Evolutionary conservation across 805 yeast species (phyloP).

Genomic region (Ogataea ramenticola): DNA sequence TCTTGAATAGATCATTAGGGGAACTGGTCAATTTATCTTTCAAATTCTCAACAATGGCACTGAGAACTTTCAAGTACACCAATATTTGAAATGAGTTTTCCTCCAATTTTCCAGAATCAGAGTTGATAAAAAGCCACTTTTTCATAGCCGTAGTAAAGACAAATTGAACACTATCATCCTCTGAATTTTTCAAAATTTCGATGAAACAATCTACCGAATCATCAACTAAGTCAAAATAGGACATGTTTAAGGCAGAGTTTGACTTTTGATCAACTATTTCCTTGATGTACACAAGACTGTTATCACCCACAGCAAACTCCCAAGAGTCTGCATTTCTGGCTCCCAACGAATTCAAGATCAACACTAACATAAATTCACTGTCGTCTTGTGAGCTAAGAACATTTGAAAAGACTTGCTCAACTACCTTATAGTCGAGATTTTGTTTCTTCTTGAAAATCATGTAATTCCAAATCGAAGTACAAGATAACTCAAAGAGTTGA

Average conservation of each 20-base stretch:
- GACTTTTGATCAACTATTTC: constrained; percentile 4
- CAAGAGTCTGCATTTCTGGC: constrained; percentile 27
- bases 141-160: constrained; percentile 46
- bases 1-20: constrained; percentile 48
- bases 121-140: constrained; percentile 45
- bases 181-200: constrained; percentile 27
- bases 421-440: constrained; percentile 27
- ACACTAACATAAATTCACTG: constrained; percentile 7
- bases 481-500: constrained; percentile 23
- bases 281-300: constrained; percentile 23
- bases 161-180: constrained; percentile 36
- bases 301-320: constrained; percentile 36
- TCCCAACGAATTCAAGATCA: constrained; percentile 12
- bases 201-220: constrained; percentile 34
- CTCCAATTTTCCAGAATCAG: constrained; percentile 8
- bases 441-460: constrained; percentile 27
- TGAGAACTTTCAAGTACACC: constrained; percentile 58
- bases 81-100: constrained; percentile 47
- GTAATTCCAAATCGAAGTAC: constrained; percentile 37
- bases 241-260: constrained; percentile 1
- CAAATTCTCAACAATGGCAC: constrained; percentile 49
- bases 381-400: constrained; percentile 7
- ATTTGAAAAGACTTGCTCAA: constrained; percentile 29
- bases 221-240: constrained; percentile 36
- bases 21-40: constrained; percentile 49